A percentile compares a stretch with the other conserved stretches of the same genome.
Evolutionary conservation across 257 asterid genomes (phyloP).

Genomic region (Solanum ossicruentum): DNA sequence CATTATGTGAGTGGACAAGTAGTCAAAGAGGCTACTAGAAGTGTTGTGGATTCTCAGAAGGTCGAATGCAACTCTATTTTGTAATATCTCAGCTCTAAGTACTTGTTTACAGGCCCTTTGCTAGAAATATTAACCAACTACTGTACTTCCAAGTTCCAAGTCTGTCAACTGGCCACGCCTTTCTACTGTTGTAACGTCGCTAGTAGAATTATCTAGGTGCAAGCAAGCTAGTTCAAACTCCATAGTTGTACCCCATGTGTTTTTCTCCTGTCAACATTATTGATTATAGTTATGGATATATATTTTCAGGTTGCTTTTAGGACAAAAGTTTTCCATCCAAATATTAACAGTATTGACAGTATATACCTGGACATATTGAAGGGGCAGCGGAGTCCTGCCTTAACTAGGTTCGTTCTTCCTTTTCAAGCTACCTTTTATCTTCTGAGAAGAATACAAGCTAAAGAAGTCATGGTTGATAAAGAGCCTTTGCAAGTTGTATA

Average conservation of each 20-base stretch:
- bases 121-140: not conserved
- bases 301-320: conserved; percentile 58
- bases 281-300: not conserved
- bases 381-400: conserved; percentile 86
- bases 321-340: conserved; percentile 72
- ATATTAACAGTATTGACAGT: conserved; percentile 68
- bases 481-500: not conserved
- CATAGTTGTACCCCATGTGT: not conserved
- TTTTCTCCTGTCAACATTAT: not conserved
- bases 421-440: not conserved
- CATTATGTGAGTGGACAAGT: conserved; percentile 81
- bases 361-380: conserved; percentile 76
- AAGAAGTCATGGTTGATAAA: not conserved
- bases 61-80: conserved; percentile 17
- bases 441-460: not conserved
- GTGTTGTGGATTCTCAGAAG: conserved; percentile 42
- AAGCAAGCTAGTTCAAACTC: not conserved
- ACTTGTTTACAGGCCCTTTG: not conserved
- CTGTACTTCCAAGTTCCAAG: not conserved
- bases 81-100: not conserved
- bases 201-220: not conserved
- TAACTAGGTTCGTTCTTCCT: conserved; percentile 35
- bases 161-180: not conserved
- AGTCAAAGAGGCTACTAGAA: conserved; percentile 62
- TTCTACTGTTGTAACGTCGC: not conserved